Base-by-base conservation (phyloP, 2,329 filamentous ascomycete species). In the Penicillium sp. region DNA sequence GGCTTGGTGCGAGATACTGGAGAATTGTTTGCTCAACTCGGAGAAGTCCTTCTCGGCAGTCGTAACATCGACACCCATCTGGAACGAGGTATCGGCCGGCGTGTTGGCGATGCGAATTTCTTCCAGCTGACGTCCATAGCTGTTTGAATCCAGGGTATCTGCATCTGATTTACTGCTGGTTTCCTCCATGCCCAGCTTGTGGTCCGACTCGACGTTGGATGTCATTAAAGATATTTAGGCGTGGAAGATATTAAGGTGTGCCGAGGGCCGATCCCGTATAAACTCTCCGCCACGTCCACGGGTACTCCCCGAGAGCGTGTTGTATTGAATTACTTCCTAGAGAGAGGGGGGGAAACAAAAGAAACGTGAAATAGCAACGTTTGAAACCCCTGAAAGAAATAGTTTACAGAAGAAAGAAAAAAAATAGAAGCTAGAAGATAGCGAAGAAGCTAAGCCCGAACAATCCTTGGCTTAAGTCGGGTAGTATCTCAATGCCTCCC, bases 31-130 rank as follows among this genome's bases (percentile, higher is more conserved):
- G 59, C 70, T 76, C 49, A 78, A 57, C 43, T 78, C 72, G 2
- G 70, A 69, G 61, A 76, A 76, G 55, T 79, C 70, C 65, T 76
- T 66, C 69, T 81, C 68, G 61, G 78, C 67, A 68, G 72, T 68
- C 74, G 82, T 68, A 70, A 82, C 66, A 72, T 78, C 64, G 69
- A 80, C 70, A 62, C 80, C 68, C 66, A 65, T 64, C 61, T 71
- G 61, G 29, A 70, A 66, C 10, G 68, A 71, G 3, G 70, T 65
- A 25, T 73, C 57, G 7, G 70, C 72, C 44, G 72, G 66, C 4
- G 69, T 67, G 44, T 75, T 71, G 21, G 65, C 53, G 25, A 66
- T 68, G n/a, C 68, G 64, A 45, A 70, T 25, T 43, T 67, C 64
- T 59, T 74, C 71, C n/a, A 68, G 63, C 31, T 60, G 57, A 16